Base-by-base conservation (phyloP, 805 yeast genomes). In the Suhomyces canberraensis region DNA sequence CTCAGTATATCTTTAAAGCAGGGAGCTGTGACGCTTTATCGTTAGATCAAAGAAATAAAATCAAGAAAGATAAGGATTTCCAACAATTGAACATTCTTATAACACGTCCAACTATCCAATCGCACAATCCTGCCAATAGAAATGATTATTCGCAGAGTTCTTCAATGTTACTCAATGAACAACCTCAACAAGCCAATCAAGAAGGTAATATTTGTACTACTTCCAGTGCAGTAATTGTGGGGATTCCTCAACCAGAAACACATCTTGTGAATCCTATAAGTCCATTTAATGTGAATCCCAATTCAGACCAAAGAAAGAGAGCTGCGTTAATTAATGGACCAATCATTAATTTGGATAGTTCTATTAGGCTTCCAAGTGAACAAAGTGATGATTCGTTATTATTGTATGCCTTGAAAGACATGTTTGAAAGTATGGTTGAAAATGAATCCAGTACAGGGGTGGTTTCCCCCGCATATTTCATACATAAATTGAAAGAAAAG, bases 281-380 rank as follows among this genome's bases (percentile, higher is more conserved):
- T 34, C 69, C 69, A 3, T 66, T 64, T 50, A 62, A 54, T 38
- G 54, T 64, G 4, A 59, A 62, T 39, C 72, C 73, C 1, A 48
- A 79, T 1, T 71, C 79, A 3, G 97, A 90, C 52, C 80, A 75
- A 41, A 67, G 95, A 19, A 90, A 89, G 52, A 71, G 87, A 35
- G 77, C 81, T 9, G 95, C 97, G 0, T 61, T 89, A 24, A 61
- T 80, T 13, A 75, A 73, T 32, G 96, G 96, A 0, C 97, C 97
- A 0, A 78, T 93, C 4, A 54, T 90, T 33, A 89, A 90, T 54
- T 57, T 90, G 29, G 97, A 91, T 54, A 79, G 79, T 42, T 70
- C 85, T 0, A 60, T 80, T 33, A 70, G 72, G 40, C 58, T 64
- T 16, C 69, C 73, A 8, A 43, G 50, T 11, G 60, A 58, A 29